Base-by-base conservation (phyloP, 768 basidiomycete species). In the Lactarius indigo region DNA sequence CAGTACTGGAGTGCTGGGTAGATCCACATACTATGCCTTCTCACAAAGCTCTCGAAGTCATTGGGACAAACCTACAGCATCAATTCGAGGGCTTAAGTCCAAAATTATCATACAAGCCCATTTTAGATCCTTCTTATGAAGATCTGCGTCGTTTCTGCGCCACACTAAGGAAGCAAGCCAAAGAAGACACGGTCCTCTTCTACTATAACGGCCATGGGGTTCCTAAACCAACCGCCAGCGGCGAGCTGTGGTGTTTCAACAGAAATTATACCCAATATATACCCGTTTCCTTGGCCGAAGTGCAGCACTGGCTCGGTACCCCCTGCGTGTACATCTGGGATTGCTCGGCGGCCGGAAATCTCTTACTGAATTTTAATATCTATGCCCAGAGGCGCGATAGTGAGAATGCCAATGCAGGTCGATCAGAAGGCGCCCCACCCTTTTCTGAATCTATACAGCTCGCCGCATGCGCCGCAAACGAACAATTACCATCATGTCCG, bases 151-250 rank as follows among this genome's bases (percentile, higher is more conserved):
- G 91, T 64, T 91, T 94, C 70, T 97, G 94, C 73, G 81, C 87
- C 64, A 87, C 83, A 26, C 78, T 96, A 47, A 87, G 97, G 63
- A 92, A 90, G 73, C 86, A 88, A 59, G 95, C 96, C 1, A 94
- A 94, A 75, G 91, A 95, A 42, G 97, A 99, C 73, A 89, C 97
- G 2, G 88, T 94, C 8, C 80, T 98, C 33, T 96, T 98, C 77
- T 94, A 98, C 78, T 99, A 98, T 79, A 99, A 98, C 70, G 97
- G 97, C 3, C 97, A 98, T 69, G 97, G 97, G 28, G 97, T 99
- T 26, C 96, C 96, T 2, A 96, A 93, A 73, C 97, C 97, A 13
- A 98, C 97, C 0, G 82, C 91, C 0, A 95, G 92, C 69, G 92
- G 97, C 28, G 97, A 99, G 77, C 83, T 99, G 61, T 99, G 97